Conservation (phyloP, 1,139 yeast genomes). For the Meyerozyma sp. region DNA sequence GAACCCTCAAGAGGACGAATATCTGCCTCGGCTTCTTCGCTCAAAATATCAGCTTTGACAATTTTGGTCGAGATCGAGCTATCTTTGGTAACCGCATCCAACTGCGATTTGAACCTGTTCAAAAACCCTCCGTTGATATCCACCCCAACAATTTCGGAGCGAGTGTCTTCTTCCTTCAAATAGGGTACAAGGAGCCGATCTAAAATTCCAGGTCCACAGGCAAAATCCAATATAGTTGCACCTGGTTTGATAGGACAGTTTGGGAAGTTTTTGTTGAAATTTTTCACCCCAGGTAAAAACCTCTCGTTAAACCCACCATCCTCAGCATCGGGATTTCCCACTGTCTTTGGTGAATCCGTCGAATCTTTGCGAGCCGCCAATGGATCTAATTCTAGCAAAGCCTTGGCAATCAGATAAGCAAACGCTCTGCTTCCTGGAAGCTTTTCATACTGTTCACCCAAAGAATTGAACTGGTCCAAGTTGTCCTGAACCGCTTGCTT, state of each 20-base stretch:
- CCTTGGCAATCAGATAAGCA: conserved; percentile 14
- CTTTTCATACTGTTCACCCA: not conserved
- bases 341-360: conserved; percentile 9
- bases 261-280: conserved; percentile 9
- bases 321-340: conserved; percentile 14
- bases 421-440: not conserved
- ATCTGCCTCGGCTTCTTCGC: conserved; percentile 11
- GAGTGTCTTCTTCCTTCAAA: conserved; percentile 10
- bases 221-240: conserved; percentile 32
- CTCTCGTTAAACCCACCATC: conserved; percentile 11
- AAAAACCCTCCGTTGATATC: conserved; percentile 32
- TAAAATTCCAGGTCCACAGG: conserved; percentile 41
- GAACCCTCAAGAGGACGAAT: conserved; percentile 13
- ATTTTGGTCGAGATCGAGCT: conserved; percentile 5
- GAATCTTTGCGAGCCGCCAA: conserved; percentile 7
- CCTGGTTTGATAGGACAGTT: conserved; percentile 21
- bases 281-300: conserved; percentile 10
- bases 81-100: conserved; percentile 2
- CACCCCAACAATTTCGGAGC: conserved; percentile 16
- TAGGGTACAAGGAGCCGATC: conserved; percentile 26
- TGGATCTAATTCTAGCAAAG: conserved; percentile 18
- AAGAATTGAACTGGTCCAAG: not conserved
- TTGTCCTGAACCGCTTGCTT: not conserved
- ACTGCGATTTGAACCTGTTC: conserved; percentile 16
- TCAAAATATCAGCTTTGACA: conserved; percentile 24